These are phyloP conservation scores for Linum usitatissimum DNA, from an alignment of 345 rosid species.

Conservation along the genomic window DNA sequence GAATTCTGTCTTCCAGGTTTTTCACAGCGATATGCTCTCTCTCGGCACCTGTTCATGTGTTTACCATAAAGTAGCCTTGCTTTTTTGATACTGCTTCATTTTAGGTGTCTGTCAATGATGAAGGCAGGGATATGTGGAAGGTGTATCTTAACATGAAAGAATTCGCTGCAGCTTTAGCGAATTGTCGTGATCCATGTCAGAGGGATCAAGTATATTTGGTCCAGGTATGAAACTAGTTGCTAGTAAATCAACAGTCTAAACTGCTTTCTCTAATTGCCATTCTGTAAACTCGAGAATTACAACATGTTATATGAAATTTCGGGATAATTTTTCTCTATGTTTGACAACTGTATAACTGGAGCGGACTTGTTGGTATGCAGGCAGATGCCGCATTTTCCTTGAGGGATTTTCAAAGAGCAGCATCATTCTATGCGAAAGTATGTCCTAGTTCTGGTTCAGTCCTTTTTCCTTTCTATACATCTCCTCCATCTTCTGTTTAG, in stretches of 20 bases:
- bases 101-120: conserved; percentile 91
- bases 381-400: conserved; percentile 81
- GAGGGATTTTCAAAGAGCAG: conserved; percentile 85
- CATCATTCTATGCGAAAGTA: conserved; percentile 95
- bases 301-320: conserved; percentile 7
- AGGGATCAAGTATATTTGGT: conserved; percentile 94
- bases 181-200: conserved; percentile 81
- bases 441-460: conserved; percentile 14
- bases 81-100: conserved; percentile 1
- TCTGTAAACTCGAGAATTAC: background rate
- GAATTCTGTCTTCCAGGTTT: conserved; percentile 88
- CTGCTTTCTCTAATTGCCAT: conserved; percentile 3
- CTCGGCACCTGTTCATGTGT: conserved; percentile 6
- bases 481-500: background rate
- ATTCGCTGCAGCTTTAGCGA: conserved; percentile 89
- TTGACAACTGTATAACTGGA: conserved; percentile 17
- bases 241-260: background rate
- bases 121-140: conserved; percentile 99
- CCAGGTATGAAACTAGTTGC: conserved; percentile 43
- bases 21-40: conserved; percentile 12
- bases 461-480: background rate
- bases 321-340: conserved; percentile 5
- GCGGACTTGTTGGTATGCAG: conserved; percentile 38
- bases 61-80: conserved; percentile 9
- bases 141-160: conserved; percentile 90